A percentile compares a stretch with the other conserved stretches of the same genome.
Evolutionary conservation across 2,329 filamentous ascomycete species (phyloP).

Genomic region (Stemphylium vesicarium): DNA sequence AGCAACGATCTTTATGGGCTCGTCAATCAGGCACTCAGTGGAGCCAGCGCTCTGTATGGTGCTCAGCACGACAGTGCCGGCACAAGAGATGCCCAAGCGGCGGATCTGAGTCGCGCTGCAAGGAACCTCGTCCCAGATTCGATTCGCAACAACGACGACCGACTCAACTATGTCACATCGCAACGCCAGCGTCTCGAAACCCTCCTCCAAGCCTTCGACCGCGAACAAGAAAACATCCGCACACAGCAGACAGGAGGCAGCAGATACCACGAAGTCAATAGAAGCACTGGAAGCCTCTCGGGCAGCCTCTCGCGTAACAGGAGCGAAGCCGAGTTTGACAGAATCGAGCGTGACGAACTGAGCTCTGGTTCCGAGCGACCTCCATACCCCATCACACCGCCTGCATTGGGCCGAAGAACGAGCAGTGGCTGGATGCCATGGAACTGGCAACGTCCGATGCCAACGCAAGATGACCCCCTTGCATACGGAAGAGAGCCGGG

Average conservation of each 20-base stretch:
- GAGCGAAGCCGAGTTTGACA: constrained; percentile 88
- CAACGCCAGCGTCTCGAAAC: constrained; percentile 80
- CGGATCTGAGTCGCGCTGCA: constrained; percentile 63
- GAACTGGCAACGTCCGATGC: constrained; percentile 51
- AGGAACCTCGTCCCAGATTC: constrained; percentile 71
- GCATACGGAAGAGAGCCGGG: constrained; percentile 43
- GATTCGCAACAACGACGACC: constrained; percentile 69
- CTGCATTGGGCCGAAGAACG: constrained; percentile 36
- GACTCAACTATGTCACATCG: constrained; percentile 74
- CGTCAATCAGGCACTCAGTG: constrained; percentile 74
- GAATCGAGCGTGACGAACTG: constrained; percentile 74
- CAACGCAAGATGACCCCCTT: constrained; percentile 38
- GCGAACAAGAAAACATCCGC: constrained; percentile 71
- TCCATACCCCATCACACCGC: constrained; percentile 45
- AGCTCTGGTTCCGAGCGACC: constrained; percentile 54
- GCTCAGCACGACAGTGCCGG: constrained; percentile 20
- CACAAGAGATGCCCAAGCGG: constrained; percentile 51
- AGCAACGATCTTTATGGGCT: constrained; percentile 77
- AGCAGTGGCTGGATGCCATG: constrained; percentile 59
- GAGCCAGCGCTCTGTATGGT: constrained; percentile 60
- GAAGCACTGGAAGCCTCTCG: constrained; percentile 16
- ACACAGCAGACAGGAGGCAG: constrained; percentile 51
- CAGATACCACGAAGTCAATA: constrained; percentile 50
- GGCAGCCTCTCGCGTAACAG: constrained; percentile 75
- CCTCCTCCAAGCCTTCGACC: constrained; percentile 78